phyloP scores from a whole-genome alignment of 2,329 filamentous ascomycete species.

The Metarhizium humberi region DNA sequence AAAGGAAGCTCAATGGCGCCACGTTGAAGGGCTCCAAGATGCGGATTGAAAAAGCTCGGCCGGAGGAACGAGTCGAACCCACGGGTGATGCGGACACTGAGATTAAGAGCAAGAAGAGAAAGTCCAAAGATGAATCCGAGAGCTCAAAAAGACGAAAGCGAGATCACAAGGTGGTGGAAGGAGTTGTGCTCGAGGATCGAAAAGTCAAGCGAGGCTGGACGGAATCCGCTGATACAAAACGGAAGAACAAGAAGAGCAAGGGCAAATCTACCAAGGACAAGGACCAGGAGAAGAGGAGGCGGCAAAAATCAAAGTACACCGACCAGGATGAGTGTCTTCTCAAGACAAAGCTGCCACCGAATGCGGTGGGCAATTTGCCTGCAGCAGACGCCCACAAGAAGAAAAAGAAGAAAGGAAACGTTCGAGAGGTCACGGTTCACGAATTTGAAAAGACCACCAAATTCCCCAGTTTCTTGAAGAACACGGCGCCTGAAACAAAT shows the following conservation, averaged over 20 bases:
- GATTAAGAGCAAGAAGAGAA: conserved; percentile 15
- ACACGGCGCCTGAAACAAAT: conserved; percentile 17
- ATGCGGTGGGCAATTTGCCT: conserved; percentile 30
- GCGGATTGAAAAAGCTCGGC: conserved; percentile 70
- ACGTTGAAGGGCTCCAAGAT: conserved; percentile 80
- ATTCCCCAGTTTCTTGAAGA: conserved; percentile 72
- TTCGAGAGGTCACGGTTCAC: conserved; percentile 60
- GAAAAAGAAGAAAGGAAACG: conserved; percentile 38
- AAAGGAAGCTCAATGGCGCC: conserved; percentile 81
- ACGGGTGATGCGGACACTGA: conserved; percentile 21
- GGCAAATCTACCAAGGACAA: conserved; percentile 37
- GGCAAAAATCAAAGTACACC: conserved; percentile 67
- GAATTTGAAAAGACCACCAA: conserved; percentile 84
- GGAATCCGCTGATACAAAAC: conserved; percentile 46
- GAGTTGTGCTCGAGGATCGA: conserved; percentile 63
- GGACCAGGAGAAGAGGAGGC: conserved; percentile 44
- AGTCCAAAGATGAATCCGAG: conserved; percentile 24
- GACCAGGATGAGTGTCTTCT: conserved; percentile 76
- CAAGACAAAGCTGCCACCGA: conserved; percentile 61
- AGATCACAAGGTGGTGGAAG: conserved; percentile 44
- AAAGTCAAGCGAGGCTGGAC: conserved; percentile 89
- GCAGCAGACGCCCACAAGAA: conserved; percentile 39
- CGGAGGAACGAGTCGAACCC: conserved; percentile 32
- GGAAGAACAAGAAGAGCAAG: conserved; percentile 38
- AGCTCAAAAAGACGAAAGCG: conserved; percentile 40